Percentiles rank a stretch among this genome's conserved stretches.
Evolutionary conservation across 2,329 filamentous ascomycete genomes (phyloP).

Genomic region (Phaeosphaeriaceae sp.): DNA sequence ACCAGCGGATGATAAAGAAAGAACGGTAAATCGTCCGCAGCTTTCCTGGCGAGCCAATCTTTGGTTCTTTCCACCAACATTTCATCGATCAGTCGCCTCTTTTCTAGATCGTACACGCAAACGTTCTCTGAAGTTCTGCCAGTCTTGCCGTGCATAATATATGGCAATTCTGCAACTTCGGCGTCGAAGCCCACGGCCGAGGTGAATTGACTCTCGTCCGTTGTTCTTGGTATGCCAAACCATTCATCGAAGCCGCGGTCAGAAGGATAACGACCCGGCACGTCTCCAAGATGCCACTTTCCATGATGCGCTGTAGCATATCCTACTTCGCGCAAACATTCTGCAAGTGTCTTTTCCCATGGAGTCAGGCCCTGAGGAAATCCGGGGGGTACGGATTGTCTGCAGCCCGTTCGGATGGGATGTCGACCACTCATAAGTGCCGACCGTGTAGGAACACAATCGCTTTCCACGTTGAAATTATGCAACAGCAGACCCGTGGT

Average conservation of each 20-base stretch:
- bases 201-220: neutral
- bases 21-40: neutral
- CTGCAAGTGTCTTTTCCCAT: neutral
- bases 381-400: neutral
- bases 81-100: neutral
- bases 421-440: neutral
- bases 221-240: neutral
- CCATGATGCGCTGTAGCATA: neutral
- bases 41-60: neutral
- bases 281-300: neutral
- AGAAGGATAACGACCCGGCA: neutral
- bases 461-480: neutral
- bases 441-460: neutral
- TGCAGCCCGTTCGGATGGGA: neutral
- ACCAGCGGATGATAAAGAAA: neutral
- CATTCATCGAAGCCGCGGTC: neutral
- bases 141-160: neutral
- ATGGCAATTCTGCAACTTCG: neutral
- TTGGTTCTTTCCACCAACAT: neutral
- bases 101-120: neutral
- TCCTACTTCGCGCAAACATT: neutral
- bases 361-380: neutral
- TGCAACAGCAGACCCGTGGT: neutral
- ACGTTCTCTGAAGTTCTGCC: neutral
- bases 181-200: neutral